phyloP scores from a whole-genome alignment of 495 filamentous ascomycete genomes.

The Tuber umbilicatum region DNA sequence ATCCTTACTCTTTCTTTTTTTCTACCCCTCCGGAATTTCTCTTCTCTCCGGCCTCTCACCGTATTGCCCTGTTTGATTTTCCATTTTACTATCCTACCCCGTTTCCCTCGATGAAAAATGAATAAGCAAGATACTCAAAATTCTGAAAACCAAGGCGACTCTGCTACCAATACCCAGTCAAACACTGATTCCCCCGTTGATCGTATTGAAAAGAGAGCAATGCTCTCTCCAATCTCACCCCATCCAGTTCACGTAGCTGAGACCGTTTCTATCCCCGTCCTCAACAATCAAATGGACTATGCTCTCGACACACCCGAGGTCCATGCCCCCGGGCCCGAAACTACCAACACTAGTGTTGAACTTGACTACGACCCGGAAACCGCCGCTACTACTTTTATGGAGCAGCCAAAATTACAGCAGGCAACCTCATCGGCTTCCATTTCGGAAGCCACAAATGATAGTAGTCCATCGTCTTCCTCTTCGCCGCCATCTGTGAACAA shows the following conservation, averaged over 20 bases:
- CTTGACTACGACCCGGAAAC: constrained; percentile 28
- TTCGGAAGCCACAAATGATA: constrained; percentile 39
- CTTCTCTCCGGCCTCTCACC: constrained; percentile 8
- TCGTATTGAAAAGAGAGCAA: constrained; percentile 40
- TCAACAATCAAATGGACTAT: constrained; percentile 42
- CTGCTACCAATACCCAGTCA: constrained; percentile 26
- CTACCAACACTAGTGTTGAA: constrained; percentile 24
- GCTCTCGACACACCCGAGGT: constrained; percentile 39
- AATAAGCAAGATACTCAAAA: constrained; percentile 13
- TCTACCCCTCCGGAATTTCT: constrained; percentile 23
- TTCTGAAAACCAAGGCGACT: constrained; percentile 41
- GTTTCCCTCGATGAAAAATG: constrained; percentile 12
- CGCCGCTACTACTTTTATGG: constrained; percentile 29
- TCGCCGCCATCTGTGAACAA: constrained; percentile 36
- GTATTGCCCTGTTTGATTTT: constrained; percentile 6
- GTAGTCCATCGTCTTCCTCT: constrained; percentile 33
- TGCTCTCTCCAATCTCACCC: constrained; percentile 41
- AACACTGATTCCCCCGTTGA: constrained; percentile 34
- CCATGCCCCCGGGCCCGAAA: constrained; percentile 25
- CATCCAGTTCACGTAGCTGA: constrained; percentile 41
- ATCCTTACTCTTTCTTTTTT: constrained; percentile 18
- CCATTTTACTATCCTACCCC: not conserved
- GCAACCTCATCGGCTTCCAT: constrained; percentile 33
- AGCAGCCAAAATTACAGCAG: constrained; percentile 32
- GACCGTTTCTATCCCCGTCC: constrained; percentile 36